phyloP scores from a whole-genome alignment of 73 alveolate species.

The Blepharisma stoltei region DNA sequence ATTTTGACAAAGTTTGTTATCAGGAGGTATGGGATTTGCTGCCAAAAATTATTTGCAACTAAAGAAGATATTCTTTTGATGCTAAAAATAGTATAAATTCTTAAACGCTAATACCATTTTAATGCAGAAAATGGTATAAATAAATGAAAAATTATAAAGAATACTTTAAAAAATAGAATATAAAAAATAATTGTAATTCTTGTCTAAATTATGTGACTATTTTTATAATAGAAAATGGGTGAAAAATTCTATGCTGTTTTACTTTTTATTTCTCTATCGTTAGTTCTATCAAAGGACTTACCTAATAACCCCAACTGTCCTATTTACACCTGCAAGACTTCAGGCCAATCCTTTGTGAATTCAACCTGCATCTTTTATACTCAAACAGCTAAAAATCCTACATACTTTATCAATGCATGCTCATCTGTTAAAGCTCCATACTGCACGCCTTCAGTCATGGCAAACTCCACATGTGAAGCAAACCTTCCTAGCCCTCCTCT shows the following conservation, averaged over 20 bases:
- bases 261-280: too few relatives aligned
- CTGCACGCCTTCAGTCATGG: neutral
- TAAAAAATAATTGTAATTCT: too few relatives aligned
- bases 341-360: neutral
- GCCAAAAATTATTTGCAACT: neutral
- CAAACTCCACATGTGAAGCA: constrained; percentile 12
- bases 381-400: neutral
- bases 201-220: too few relatives aligned
- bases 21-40: constrained; percentile 10
- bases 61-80: too few relatives aligned
- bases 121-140: too few relatives aligned
- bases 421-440: neutral
- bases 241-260: too few relatives aligned
- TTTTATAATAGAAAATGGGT: too few relatives aligned
- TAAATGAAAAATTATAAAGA: too few relatives aligned
- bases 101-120: too few relatives aligned
- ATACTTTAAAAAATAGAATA: too few relatives aligned
- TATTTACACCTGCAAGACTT: constrained; percentile 18
- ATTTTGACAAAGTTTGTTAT: neutral
- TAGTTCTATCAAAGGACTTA: too few relatives aligned
- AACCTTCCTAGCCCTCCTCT: neutral
- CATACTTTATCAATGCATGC: constrained; percentile 4
- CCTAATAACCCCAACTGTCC: neutral
- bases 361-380: constrained; percentile 20
- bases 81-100: too few relatives aligned